Evolutionary conservation across 495 filamentous ascomycete genomes (phyloP).

Genomic region (Hypoxylon lienhwacheense): DNA sequence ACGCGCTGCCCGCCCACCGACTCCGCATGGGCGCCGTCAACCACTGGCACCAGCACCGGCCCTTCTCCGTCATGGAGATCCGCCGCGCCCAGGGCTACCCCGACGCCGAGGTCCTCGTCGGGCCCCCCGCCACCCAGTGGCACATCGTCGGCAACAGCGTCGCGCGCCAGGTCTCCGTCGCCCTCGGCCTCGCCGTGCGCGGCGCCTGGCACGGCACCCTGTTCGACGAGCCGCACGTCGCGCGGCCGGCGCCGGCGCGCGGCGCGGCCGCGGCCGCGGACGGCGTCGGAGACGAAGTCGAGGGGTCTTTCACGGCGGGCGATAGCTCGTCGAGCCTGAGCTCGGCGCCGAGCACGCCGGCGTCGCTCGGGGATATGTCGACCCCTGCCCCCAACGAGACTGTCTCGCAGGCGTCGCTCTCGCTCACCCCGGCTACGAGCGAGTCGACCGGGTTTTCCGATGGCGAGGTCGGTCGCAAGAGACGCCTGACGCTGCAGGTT

Average conservation of each 20-base stretch:
- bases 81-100: slow-evolving; percentile 66
- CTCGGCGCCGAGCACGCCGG: no score
- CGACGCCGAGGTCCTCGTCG: slow-evolving; percentile 69
- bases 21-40: slow-evolving; percentile 48
- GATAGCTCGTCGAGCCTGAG: background rate
- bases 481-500: slow-evolving; percentile 1
- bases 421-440: slow-evolving; percentile 19
- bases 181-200: slow-evolving; percentile 61
- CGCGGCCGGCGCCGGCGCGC: slow-evolving; percentile 5
- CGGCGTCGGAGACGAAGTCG: background rate
- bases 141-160: slow-evolving; percentile 73
- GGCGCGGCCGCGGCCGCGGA: background rate
- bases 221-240: slow-evolving; percentile 25
- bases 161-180: slow-evolving; percentile 62
- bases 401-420: background rate
- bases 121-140: slow-evolving; percentile 53
- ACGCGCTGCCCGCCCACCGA: slow-evolving; percentile 52
- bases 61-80: slow-evolving; percentile 62
- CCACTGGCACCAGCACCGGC: slow-evolving; percentile 64
- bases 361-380: no score
- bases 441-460: slow-evolving; percentile 17
- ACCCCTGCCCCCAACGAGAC: background rate
- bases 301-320: background rate
- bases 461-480: slow-evolving; percentile 13
- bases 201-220: slow-evolving; percentile 56